Evolutionary conservation across 148 eudicot genomes (phyloP).

Genomic region (Amaranthus palmeri): DNA sequence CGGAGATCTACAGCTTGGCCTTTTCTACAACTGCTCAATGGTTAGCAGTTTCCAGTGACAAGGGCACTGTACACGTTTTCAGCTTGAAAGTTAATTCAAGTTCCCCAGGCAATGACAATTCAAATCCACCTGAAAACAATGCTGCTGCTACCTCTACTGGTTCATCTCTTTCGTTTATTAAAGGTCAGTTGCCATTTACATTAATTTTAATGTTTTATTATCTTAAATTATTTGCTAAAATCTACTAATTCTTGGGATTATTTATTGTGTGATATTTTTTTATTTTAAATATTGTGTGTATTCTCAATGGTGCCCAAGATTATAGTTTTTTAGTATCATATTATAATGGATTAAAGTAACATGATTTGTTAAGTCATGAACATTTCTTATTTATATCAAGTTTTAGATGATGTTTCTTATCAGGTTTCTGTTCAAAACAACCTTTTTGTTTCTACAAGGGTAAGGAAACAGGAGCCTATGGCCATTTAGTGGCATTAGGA

Average conservation of each 20-base stretch:
- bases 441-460: too few species aligned
- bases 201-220: not conserved
- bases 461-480: too few species aligned
- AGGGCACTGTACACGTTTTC: conserved; percentile 87
- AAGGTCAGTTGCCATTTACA: conserved; percentile 36
- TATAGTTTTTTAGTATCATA: too few species aligned
- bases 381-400: too few species aligned
- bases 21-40: conserved; percentile 83
- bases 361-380: too few species aligned
- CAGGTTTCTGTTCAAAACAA: too few species aligned
- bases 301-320: too few species aligned
- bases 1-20: conserved; percentile 80
- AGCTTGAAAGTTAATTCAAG: conserved; percentile 58
- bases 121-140: conserved; percentile 38
- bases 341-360: too few species aligned
- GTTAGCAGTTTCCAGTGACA: conserved; percentile 92
- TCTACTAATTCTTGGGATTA: not conserved
- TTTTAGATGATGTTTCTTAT: too few species aligned
- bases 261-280: not conserved
- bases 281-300: too few species aligned
- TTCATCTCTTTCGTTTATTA: conserved; percentile 67
- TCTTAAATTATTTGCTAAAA: not conserved
- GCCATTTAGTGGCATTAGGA: too few species aligned
- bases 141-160: conserved; percentile 40
- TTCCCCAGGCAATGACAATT: conserved; percentile 39